Conservation (phyloP, 257 asterid species). For the Solanum sitiens region DNA sequence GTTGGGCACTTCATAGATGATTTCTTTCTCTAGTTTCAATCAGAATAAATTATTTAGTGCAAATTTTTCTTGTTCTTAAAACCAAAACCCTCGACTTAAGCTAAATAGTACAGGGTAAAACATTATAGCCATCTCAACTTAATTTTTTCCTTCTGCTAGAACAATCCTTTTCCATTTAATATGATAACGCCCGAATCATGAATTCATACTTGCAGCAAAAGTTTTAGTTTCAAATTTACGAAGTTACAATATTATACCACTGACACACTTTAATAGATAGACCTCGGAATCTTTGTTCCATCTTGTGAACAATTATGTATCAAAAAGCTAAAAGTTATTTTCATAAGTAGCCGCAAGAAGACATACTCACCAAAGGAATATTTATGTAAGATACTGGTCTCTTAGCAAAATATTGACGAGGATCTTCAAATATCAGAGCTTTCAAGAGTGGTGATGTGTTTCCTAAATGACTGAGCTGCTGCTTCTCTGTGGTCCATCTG, state of each 20-base stretch:
- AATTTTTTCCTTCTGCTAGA: neutral
- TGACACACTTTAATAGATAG: neutral
- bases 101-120: neutral
- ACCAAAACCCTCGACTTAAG: neutral
- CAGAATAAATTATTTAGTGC: neutral
- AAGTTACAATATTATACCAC: neutral
- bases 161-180: neutral
- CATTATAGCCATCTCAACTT: neutral
- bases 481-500: slow-evolving; percentile 60
- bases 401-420: slow-evolving; percentile 5
- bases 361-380: neutral
- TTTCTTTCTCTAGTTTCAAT: neutral
- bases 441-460: slow-evolving; percentile 60
- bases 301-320: neutral
- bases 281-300: neutral
- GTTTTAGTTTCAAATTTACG: neutral
- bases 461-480: slow-evolving; percentile 67
- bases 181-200: neutral
- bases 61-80: neutral
- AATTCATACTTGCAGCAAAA: neutral
- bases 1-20: neutral
- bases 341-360: neutral
- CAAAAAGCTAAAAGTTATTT: neutral
- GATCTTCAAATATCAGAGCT: slow-evolving; percentile 37
- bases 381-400: neutral